phyloP scores from a whole-genome alignment of 2,329 filamentous ascomycete species.

The Pseudonectria foliicola region DNA sequence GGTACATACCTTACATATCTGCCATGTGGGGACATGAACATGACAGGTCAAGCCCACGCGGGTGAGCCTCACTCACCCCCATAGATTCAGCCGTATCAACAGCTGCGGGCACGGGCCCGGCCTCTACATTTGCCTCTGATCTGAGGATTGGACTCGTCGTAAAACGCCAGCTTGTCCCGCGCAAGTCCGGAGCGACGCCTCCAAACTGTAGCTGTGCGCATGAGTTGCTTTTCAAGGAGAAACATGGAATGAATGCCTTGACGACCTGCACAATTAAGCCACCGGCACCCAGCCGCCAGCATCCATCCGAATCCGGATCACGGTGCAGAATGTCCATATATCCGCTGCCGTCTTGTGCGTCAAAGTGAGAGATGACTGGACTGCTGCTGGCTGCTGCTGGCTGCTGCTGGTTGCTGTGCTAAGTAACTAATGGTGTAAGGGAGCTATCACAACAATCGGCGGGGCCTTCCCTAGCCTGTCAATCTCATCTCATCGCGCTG shows the following conservation, averaged over 20 bases:
- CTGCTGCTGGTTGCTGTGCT: too few species aligned
- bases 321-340: constrained; percentile 14
- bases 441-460: too few species aligned
- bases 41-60: too few species aligned
- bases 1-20: too few species aligned
- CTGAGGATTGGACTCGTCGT: constrained; percentile 15
- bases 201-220: background rate
- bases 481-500: too few species aligned
- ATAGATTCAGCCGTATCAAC: constrained; percentile 5
- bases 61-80: background rate
- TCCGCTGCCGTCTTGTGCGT: constrained; percentile 4
- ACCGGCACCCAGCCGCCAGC: constrained; percentile 11
- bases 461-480: too few species aligned
- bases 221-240: background rate
- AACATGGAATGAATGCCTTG: too few species aligned
- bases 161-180: constrained; percentile 3
- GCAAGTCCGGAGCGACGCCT: constrained; percentile 4
- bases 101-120: too few species aligned
- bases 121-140: too few species aligned
- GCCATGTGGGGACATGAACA: too few species aligned
- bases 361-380: constrained; percentile 8
- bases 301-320: constrained; percentile 12
- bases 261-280: too few species aligned
- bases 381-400: too few species aligned
- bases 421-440: constrained; percentile 1